A percentile compares a stretch with the other conserved stretches of the same genome.
Evolutionary conservation across 805 yeast species (phyloP).

Genomic region (Wickerhamomyces bovis): DNA sequence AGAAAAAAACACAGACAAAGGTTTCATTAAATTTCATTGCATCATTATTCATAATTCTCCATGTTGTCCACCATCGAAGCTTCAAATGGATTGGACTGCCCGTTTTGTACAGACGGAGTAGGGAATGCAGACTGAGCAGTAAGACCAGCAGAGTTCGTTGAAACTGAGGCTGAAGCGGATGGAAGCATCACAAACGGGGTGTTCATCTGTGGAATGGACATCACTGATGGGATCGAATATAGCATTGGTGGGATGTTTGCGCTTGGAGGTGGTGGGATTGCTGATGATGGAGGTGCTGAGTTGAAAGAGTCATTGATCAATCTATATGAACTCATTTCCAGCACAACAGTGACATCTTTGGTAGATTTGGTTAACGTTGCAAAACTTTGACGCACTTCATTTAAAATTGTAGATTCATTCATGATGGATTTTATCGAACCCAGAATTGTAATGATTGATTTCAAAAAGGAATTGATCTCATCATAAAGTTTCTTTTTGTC

Average conservation of each 20-base stretch:
- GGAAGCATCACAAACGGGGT: constrained; percentile 17
- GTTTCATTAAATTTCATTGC: background rate
- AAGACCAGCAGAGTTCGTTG: background rate
- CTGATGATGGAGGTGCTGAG: constrained; percentile 14
- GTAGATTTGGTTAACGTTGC: constrained; percentile 82
- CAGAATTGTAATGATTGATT: constrained; percentile 75
- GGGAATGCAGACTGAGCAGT: constrained; percentile 1
- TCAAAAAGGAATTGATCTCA: constrained; percentile 73
- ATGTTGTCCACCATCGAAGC: constrained; percentile 15
- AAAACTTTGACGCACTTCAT: constrained; percentile 73
- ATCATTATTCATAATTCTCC: constrained; percentile 2
- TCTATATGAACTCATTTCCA: constrained; percentile 59
- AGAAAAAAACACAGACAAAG: no score
- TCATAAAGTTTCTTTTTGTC: constrained; percentile 76
- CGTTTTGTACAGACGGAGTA: constrained; percentile 1
- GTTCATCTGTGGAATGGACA: constrained; percentile 25
- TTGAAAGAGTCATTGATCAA: constrained; percentile 21
- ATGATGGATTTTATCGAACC: constrained; percentile 80
- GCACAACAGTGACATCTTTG: constrained; percentile 82
- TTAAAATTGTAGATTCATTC: constrained; percentile 72
- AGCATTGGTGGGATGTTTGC: constrained; percentile 13
- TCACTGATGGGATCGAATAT: constrained; percentile 24
- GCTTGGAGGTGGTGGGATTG: constrained; percentile 6
- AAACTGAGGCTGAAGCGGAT: constrained; percentile 2
- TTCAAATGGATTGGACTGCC: constrained; percentile 22